These are phyloP conservation scores for Colletotrichum nymphaeae DNA, from an alignment of 2,329 filamentous ascomycete species.

Conservation along the genomic window DNA sequence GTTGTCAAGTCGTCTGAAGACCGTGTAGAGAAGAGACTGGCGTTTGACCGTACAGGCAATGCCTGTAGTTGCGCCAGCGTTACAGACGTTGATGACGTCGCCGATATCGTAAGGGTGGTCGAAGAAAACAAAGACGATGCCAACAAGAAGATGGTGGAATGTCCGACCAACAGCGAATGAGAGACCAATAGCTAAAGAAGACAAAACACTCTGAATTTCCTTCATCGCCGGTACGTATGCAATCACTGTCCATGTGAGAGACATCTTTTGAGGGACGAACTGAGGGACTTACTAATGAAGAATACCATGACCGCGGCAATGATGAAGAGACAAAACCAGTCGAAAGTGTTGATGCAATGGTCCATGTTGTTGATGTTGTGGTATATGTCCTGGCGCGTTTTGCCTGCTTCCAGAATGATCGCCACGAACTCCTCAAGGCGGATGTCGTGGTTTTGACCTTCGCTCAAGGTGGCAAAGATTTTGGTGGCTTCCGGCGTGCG, in stretches of 20 bases:
- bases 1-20: conserved; percentile 47
- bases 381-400: conserved; percentile 42
- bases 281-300: conserved; percentile 38
- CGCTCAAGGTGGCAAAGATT: conserved; percentile 37
- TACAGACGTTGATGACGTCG: conserved; percentile 75
- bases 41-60: conserved; percentile 41
- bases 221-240: conserved; percentile 42
- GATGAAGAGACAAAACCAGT: conserved; percentile 41
- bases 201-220: conserved; percentile 41
- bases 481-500: conserved; percentile 38
- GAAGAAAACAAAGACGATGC: conserved; percentile 77
- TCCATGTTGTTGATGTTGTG: conserved; percentile 42
- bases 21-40: conserved; percentile 47
- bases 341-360: conserved; percentile 45
- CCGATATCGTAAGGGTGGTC: conserved; percentile 82
- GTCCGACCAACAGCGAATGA: conserved; percentile 81
- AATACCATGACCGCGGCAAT: conserved; percentile 41
- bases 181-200: conserved; percentile 56
- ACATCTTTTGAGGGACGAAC: no score
- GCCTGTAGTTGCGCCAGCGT: conserved; percentile 30
- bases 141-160: conserved; percentile 77
- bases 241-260: neutral
- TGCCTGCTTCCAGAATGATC: conserved; percentile 42
- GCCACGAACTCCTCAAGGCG: conserved; percentile 43
- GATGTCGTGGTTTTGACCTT: conserved; percentile 42